Evolutionary conservation across 257 asterid genomes (phyloP), one percentile per base, ranked within the genome.

Genomic region (Rauvolfia tetraphylla): DNA sequence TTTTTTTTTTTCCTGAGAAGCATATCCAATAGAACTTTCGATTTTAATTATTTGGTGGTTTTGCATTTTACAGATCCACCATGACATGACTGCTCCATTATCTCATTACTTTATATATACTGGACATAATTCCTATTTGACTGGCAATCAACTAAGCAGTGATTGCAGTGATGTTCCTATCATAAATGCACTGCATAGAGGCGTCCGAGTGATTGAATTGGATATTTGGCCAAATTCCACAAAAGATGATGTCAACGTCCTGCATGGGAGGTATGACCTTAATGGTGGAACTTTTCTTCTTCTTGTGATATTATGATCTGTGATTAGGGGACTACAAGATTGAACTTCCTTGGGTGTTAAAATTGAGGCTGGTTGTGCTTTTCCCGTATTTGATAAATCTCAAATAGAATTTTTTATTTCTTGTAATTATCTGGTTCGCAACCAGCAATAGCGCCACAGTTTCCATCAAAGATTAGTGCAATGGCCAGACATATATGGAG

Each of bases 161-260:
- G 91, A 83, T 62, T 84, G 92, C 85, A 92, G 96, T 74, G 94
- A 87, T 73, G 74, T 72, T 33, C 97, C 96, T 11, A 86, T 90
- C 77, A 82, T 87, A 59, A 75, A 63, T 25, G 92, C 96, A 34
- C 86, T 92, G 42, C 83, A 76, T 38, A 73, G 77, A 63, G 89
- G 97, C 42, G 96, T 92, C 13, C 82, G 96, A 76, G 97, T 84
- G 41, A 87, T 92, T 39, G 97, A 92, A 78, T 80, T 92, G 84
- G 97, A 92, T 84, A 80, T 89, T 68, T 92, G 96, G 97, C 94
- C 97, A 6, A 92, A 89, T 87, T 85, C 97, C 69, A 75, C 84
- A 1, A 85, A 87, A 72, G 91, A 86, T 77, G 79, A 84, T 79
- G 86, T 92, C 17, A 75, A 83, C 72, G 96, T 92, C 78, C 87